phyloP scores from a whole-genome alignment of 495 filamentous ascomycete species.

The Neurospora hispaniola region DNA sequence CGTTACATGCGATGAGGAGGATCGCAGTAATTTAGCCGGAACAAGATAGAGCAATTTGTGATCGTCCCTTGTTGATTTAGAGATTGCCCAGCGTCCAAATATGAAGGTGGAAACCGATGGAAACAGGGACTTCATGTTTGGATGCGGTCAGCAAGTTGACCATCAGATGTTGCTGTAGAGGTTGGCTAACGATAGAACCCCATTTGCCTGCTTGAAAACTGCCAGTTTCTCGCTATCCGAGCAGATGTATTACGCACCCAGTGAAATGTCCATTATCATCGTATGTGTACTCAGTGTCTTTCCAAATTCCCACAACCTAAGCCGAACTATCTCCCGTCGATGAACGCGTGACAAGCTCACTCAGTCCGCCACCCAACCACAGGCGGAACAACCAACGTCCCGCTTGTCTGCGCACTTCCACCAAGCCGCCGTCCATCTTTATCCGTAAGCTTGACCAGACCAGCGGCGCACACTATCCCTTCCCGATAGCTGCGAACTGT shows the following conservation, averaged over 20 bases:
- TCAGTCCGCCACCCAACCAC: neutral
- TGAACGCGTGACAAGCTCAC: neutral
- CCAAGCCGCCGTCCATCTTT: slow-evolving; percentile 16
- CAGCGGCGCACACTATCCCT: slow-evolving; percentile 19
- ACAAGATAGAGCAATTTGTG: neutral
- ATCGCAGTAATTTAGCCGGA: neutral
- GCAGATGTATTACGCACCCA: neutral
- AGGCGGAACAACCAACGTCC: slow-evolving; percentile 11
- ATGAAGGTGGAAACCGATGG: neutral
- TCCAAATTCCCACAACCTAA: neutral
- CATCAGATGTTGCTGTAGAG: neutral
- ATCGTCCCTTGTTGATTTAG: neutral
- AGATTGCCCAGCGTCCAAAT: neutral
- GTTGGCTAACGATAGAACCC: neutral
- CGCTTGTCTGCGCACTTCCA: neutral
- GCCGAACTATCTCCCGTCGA: neutral
- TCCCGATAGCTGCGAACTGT: neutral
- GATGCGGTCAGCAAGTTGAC: neutral
- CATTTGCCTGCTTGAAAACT: neutral
- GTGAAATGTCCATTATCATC: neutral
- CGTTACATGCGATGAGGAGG: neutral
- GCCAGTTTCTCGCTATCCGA: neutral
- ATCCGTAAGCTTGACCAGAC: slow-evolving; percentile 18
- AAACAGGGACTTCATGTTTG: neutral
- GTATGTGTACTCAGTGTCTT: neutral